Base-by-base conservation (phyloP, 2,329 filamentous ascomycete species). In the Calycina marina region DNA sequence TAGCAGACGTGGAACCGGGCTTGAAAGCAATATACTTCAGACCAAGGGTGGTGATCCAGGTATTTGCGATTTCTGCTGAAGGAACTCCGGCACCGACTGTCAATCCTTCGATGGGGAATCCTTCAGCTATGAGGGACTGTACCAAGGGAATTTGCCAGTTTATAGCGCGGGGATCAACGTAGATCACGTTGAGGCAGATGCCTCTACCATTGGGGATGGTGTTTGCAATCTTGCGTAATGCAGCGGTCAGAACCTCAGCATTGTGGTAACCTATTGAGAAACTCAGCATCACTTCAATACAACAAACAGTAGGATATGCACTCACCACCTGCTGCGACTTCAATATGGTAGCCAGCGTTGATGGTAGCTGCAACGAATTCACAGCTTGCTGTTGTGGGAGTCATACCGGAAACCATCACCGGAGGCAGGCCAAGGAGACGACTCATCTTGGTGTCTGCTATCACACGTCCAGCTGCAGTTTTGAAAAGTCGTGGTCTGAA, bases 21-120 rank as follows among this genome's bases (percentile, higher is more conserved):
- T 93, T 93, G 69, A 93, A 92, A 24, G 74, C 67, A 43, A 93
- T 92, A 57, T 93, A 82, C 62, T 90, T 88, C 38, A 93, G 68
- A 6, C 83, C 84, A 6, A 93, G 66, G 1, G 83, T 93, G 57
- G 83, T 69, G 42, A 93, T 93, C 58, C 92, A 93, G 52, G 88
- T 81, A 47, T 86, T 78, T 14, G 83, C 83, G 36, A 93, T 78
- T 53, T 93, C 84, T 31, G 88, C 79, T 1, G 85, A 93, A 3
- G 85, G 85, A 4, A 93, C 84, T 60, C 85, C 85, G 10, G 84
- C 85, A 50, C 85, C 85, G 40, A 93, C 88, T 14, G 83, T 88
- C 27, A 93, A 64, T 50, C 85, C 85, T 52, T 93, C 81, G 37
- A 93, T 85, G 1, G 83, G 81, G 2, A 90, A 73, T 48, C 85